Evolutionary conservation across 306 rosid genomes (phyloP), one percentile per base, ranked within the genome.

Genomic region (Glycine latifolia): DNA sequence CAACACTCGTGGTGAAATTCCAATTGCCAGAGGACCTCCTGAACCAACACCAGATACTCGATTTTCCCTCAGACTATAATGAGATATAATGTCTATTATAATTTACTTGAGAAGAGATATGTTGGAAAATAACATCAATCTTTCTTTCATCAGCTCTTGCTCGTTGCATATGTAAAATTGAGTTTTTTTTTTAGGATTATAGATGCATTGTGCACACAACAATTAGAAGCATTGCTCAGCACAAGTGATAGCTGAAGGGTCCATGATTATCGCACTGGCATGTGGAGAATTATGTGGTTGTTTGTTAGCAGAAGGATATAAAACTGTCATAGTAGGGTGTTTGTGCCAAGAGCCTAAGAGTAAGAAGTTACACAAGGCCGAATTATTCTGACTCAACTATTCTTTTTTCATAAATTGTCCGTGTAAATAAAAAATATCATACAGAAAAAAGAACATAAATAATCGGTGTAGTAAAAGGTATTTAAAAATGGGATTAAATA

Each of bases 1-100:
- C 48, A 62, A 62, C 66, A 68, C 13, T 9, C 78, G 87, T 55
- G 82, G 80, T 31, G 90, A 78, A 74, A 68, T 89, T 84, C 95
- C 95, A 41, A 87, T 92, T 86, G 98, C 98, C 1, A 90, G 94
- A 86, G 98, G 97, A 84, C 98, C 98, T 61, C 97, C 94, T 48
- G 87, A 90, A 71, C 75, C 75, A 17, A 48, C 26, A 41, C 61
- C 76, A 17, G 79, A 87, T 12, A 15, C 72, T 39, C 71, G 83
- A 85, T 52, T 37, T 48, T 47, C 69, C 72, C 83, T 50, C 43
- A 46, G 13, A 66, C 44, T 60, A 14, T 3, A 13, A 3, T 31
- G 31, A 26, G 48, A 39, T 43, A 15, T 37, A 3, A 70, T 77
- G 46, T 82, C 67, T 50, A 39, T 65, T 26, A 26, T 8, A 14